These are phyloP conservation scores for Candida dajiaensis DNA, from an alignment of 805 yeast species.

Conservation along the genomic window DNA sequence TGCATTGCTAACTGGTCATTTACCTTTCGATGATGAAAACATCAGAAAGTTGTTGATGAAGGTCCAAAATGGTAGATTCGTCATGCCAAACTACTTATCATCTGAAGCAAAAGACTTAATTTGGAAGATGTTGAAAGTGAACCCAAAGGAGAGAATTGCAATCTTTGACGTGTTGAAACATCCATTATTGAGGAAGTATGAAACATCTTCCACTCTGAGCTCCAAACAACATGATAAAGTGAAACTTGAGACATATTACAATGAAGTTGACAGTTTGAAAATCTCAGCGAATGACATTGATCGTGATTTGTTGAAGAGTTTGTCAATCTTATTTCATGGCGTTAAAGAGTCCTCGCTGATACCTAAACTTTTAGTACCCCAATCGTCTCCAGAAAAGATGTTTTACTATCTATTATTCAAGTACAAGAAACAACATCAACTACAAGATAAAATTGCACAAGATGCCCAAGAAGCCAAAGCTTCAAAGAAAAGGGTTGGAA, in stretches of 20 bases:
- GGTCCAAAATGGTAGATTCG: slow-evolving; percentile 85
- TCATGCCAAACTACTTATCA: slow-evolving; percentile 76
- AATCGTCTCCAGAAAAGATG: slow-evolving; percentile 70
- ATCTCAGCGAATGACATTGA: slow-evolving; percentile 45
- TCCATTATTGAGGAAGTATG: slow-evolving; percentile 76
- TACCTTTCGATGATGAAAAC: slow-evolving; percentile 96
- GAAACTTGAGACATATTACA: slow-evolving; percentile 30
- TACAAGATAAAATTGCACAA: slow-evolving; percentile 13
- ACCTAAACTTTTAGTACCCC: slow-evolving; percentile 44
- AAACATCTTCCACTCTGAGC: slow-evolving; percentile 30
- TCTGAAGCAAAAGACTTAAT: slow-evolving; percentile 85
- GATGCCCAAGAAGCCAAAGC: slow-evolving; percentile 4
- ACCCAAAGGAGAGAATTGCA: slow-evolving; percentile 74
- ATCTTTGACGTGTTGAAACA: slow-evolving; percentile 74
- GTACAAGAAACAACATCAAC: slow-evolving; percentile 62
- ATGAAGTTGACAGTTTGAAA: slow-evolving; percentile 34
- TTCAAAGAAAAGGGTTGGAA: slow-evolving; percentile 23
- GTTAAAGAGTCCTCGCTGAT: slow-evolving; percentile 50
- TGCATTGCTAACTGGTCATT: slow-evolving; percentile 89
- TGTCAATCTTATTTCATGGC: slow-evolving; percentile 80
- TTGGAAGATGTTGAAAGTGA: slow-evolving; percentile 70
- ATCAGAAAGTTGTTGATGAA: slow-evolving; percentile 80
- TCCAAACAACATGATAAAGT: slow-evolving; percentile 22
- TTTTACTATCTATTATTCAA: slow-evolving; percentile 70
- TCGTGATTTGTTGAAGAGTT: slow-evolving; percentile 64